A percentile compares a stretch with the other conserved stretches of the same genome.
Evolutionary conservation across 106 monocot species (phyloP).

Genomic region (Platanthera guangdongensis): DNA sequence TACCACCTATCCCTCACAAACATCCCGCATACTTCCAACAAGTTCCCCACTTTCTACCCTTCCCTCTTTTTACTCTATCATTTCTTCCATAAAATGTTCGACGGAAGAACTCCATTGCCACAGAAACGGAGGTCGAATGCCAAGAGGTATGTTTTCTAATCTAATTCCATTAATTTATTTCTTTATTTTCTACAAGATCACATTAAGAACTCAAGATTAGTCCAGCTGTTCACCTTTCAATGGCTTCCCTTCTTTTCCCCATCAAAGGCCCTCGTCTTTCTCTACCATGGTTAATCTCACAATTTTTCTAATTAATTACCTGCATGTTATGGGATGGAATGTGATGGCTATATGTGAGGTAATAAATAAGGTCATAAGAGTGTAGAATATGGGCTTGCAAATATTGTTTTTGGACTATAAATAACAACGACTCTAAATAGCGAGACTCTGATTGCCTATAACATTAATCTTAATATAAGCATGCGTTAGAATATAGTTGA

Average conservation of each 20-base stretch:
- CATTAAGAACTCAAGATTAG: constrained; percentile 71
- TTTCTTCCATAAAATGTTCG: not conserved
- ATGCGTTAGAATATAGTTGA: no score
- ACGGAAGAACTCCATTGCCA: not conserved
- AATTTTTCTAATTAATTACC: not conserved
- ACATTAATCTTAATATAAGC: no score
- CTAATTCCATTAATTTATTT: not conserved
- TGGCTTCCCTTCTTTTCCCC: constrained; percentile 64
- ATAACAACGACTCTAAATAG: no score
- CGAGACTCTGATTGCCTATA: no score
- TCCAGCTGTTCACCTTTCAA: constrained; percentile 80
- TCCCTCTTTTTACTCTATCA: constrained; percentile 3
- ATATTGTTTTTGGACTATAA: no score
- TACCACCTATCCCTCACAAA: no score
- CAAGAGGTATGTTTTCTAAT: constrained; percentile 31
- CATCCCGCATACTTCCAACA: no score
- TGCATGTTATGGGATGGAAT: constrained; percentile 79
- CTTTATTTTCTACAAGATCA: constrained; percentile 63
- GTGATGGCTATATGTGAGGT: constrained; percentile 79
- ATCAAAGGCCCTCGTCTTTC: constrained; percentile 83
- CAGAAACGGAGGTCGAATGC: constrained; percentile 61
- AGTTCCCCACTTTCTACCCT: no score
- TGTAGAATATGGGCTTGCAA: no score
- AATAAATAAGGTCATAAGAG: no score
- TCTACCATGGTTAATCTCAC: constrained; percentile 59